A percentile compares a stretch with the other conserved stretches of the same genome.
Conservation (phyloP, 306 rosid genomes). For the Begonia peltatifolia region DNA sequence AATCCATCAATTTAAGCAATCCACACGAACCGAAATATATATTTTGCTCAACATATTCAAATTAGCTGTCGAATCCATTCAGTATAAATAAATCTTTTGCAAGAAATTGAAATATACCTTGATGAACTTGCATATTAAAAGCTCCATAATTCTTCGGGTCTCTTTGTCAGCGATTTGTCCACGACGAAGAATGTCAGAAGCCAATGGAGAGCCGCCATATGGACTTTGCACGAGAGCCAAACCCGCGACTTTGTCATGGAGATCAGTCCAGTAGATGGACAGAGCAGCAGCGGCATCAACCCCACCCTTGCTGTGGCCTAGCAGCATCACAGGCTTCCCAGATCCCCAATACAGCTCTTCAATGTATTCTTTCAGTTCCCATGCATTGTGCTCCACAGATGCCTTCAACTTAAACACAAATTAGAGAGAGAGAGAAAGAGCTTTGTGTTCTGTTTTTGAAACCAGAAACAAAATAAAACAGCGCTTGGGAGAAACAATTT, state of each 20-base stretch:
- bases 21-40: not conserved
- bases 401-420: conserved; percentile 24
- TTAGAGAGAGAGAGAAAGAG: no score
- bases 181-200: conserved; percentile 62
- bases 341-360: conserved; percentile 86
- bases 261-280: conserved; percentile 49
- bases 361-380: conserved; percentile 62
- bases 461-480: no score
- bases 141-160: conserved; percentile 59
- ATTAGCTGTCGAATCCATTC: no score
- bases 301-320: conserved; percentile 87
- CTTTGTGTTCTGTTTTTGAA: no score
- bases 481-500: no score
- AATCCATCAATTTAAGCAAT: not conserved
- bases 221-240: conserved; percentile 78
- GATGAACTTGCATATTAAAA: conserved; percentile 65
- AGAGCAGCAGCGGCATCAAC: conserved; percentile 74
- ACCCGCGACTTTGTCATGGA: conserved; percentile 74
- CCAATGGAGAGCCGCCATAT: conserved; percentile 73
- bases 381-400: conserved; percentile 66
- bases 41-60: no score
- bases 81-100: no score
- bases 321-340: conserved; percentile 61
- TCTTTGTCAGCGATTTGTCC: conserved; percentile 83
- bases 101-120: conserved; percentile 32